Conservation (phyloP, 371 early-diverging fungal species). For the Nematocida parisii region DNA sequence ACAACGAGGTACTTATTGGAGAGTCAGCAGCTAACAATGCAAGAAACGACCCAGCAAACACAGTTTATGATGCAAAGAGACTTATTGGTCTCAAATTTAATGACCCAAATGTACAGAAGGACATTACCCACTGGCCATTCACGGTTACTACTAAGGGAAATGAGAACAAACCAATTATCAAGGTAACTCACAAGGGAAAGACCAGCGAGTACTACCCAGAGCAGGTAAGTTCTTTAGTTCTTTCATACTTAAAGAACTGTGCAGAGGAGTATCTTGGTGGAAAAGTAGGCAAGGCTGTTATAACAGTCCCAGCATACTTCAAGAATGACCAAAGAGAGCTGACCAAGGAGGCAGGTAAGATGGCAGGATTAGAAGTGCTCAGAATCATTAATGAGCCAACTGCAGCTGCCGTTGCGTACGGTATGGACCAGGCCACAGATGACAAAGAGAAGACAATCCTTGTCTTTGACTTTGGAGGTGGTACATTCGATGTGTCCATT, state of each 20-base stretch:
- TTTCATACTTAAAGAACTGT: conserved; percentile 85
- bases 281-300: conserved; percentile 58
- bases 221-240: conserved; percentile 88
- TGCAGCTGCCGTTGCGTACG: conserved; percentile 94
- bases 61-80: conserved; percentile 91
- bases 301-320: conserved; percentile 71
- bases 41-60: conserved; percentile 79
- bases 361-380: conserved; percentile 66
- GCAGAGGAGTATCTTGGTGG: conserved; percentile 60
- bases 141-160: conserved; percentile 71
- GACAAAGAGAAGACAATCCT: conserved; percentile 75
- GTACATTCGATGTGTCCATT: conserved; percentile 72
- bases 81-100: conserved; percentile 76
- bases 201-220: conserved; percentile 84
- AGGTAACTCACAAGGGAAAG: conserved; percentile 78
- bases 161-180: conserved; percentile 70
- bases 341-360: conserved; percentile 67
- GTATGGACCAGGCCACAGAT: conserved; percentile 75
- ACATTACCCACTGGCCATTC: conserved; percentile 69
- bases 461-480: conserved; percentile 92
- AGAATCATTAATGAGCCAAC: conserved; percentile 77
- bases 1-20: conserved; percentile 79
- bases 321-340: conserved; percentile 69
- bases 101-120: conserved; percentile 67
- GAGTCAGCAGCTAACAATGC: conserved; percentile 87